Evolutionary conservation across 495 filamentous ascomycete genomes (phyloP).

Genomic region (Aspergillus taichungensis): DNA sequence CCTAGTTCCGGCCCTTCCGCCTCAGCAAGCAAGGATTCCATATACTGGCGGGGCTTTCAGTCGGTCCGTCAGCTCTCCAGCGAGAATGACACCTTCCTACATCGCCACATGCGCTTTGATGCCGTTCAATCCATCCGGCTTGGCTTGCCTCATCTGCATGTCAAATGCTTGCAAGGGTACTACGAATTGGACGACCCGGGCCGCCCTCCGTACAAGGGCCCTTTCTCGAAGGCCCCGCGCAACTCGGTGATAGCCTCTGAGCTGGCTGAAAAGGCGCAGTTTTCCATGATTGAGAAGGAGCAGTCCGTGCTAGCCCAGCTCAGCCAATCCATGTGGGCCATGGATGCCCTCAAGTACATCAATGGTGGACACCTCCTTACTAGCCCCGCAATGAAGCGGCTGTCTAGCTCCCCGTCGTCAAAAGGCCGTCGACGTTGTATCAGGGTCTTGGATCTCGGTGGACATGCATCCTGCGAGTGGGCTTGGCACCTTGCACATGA

Average conservation of each 20-base stretch:
- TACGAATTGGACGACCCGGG: conserved; percentile 50
- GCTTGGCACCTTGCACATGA: conserved; percentile 85
- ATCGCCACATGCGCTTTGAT: conserved; percentile 78
- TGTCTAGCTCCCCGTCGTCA: conserved; percentile 21
- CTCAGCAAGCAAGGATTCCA: conserved; percentile 54
- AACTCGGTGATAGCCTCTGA: conserved; percentile 36
- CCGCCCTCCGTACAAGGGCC: conserved; percentile 40
- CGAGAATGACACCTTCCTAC: conserved; percentile 66
- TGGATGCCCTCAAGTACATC: conserved; percentile 65
- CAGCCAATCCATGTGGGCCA: conserved; percentile 65
- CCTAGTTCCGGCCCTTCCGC: conserved; percentile 22
- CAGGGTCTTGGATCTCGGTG: conserved; percentile 81
- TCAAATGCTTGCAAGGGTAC: conserved; percentile 67
- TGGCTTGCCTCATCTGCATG: conserved; percentile 51
- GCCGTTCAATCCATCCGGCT: conserved; percentile 77
- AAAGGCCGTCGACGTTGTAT: conserved; percentile 14
- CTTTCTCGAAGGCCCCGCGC: conserved; percentile 44
- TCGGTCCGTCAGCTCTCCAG: conserved; percentile 50
- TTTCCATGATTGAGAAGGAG: conserved; percentile 60
- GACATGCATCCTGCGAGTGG: conserved; percentile 82
- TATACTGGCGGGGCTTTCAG: conserved; percentile 89
- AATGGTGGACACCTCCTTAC: conserved; percentile 75
- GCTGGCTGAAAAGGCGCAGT: conserved; percentile 39
- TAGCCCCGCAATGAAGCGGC: conserved; percentile 58
- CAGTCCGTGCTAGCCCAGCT: conserved; percentile 71